These are phyloP conservation scores for Podosphaera fusca DNA, from an alignment of 2,329 filamentous ascomycete genomes.

Conservation along the genomic window DNA sequence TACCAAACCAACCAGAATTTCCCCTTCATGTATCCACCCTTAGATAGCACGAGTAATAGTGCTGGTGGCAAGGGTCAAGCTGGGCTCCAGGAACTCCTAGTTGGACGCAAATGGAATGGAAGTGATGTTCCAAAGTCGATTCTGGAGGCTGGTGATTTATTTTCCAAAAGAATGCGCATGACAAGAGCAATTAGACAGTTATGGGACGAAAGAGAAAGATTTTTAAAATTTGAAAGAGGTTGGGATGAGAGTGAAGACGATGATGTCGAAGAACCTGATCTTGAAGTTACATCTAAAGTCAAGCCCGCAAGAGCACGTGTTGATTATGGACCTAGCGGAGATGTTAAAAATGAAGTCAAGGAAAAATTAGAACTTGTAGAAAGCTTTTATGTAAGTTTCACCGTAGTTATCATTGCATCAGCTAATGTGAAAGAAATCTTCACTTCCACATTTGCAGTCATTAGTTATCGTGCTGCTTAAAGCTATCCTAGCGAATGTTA, in stretches of 20 bases:
- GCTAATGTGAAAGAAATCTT: constrained; percentile 33
- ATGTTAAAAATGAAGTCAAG: constrained; percentile 30
- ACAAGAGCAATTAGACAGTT: constrained; percentile 77
- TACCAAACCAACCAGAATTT: constrained; percentile 99
- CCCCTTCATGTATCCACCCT: constrained; percentile 85
- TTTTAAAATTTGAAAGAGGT: constrained; percentile 76
- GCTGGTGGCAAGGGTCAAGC: constrained; percentile 74
- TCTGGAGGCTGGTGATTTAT: constrained; percentile 78
- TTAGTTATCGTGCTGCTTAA: constrained; percentile 82
- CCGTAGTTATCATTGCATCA: constrained; percentile 3
- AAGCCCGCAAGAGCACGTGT: constrained; percentile 20
- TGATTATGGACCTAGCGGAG: constrained; percentile 27
- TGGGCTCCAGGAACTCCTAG: constrained; percentile 54
- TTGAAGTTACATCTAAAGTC: constrained; percentile 21
- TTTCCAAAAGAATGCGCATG: constrained; percentile 74
- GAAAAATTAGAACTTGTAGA: constrained; percentile 53
- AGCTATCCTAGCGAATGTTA: constrained; percentile 69
- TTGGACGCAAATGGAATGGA: constrained; percentile 78
- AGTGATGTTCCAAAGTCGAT: constrained; percentile 86
- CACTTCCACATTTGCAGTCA: constrained; percentile 72
- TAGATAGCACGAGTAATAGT: constrained; percentile 72
- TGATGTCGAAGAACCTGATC: constrained; percentile 20
- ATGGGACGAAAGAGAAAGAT: constrained; percentile 82
- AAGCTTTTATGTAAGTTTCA: constrained; percentile 52
- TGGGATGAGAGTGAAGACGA: constrained; percentile 36